Base-by-base conservation (phyloP, 495 filamentous ascomycete species). In the Recurvomyces mirabilis region DNA sequence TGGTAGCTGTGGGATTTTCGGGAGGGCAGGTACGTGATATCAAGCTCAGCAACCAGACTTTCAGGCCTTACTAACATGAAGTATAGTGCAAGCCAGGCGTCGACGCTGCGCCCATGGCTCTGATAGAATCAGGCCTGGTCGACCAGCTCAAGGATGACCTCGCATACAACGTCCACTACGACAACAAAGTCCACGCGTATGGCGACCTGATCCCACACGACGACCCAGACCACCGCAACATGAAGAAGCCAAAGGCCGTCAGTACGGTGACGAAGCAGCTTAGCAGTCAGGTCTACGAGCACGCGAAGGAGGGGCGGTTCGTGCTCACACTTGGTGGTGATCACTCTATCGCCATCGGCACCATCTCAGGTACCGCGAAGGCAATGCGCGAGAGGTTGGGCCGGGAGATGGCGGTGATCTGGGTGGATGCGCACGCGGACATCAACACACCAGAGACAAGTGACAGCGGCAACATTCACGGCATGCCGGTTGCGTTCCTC, bases 381-480 rank as follows among this genome's bases (percentile, higher is more conserved):
- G 91, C 91, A 0, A 80, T 87, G 41, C 74, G 80, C 26, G 87
- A 96, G 68, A 68, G 91, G 23, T 61, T 91, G 44, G 45, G 45
- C 5, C 69, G 78, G 30, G 88, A 95, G 47, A 74, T 94, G 34
- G 89, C 86, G 0, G 84, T 99, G 6, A 89, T 99, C 58, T 99
- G 91, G 91, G 91, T 99, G 5, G 91, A 99, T 63, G 91, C 91
- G 17, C 91, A 99, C 59, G 84, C 88, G 17, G 91, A 96, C 58
- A 94, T 99, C 70, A 99, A 99, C 64, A 82, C 83, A 10, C 91
- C 91, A 35, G 87, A 95, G 71, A 82, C 79, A 32, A 86, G 80
- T 52, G 80, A 68, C 11, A 91, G 84, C 42, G 91, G 91, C 1
- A 96, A 96, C 60, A 84, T 99, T 51, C 91, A 99, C 65, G 91